These are phyloP conservation scores for Meyerozyma guilliermondii DNA, from an alignment of 1,139 yeast species.

Conservation along the genomic window DNA sequence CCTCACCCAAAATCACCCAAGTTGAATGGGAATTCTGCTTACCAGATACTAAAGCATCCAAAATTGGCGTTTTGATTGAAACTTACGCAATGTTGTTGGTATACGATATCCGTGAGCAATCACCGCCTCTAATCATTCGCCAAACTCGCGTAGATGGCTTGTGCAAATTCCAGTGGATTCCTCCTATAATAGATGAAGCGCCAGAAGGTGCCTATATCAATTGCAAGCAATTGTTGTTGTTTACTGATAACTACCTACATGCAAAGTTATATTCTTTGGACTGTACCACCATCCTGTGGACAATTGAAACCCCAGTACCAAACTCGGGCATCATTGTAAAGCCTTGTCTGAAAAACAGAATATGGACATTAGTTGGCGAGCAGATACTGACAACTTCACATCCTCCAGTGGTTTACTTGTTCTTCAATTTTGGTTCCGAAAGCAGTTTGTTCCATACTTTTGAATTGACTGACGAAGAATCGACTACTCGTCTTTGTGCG, in stretches of 20 bases:
- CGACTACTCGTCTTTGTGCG: neutral
- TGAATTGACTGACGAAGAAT: neutral
- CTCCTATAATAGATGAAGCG: slow-evolving; percentile 13
- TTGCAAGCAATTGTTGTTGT: slow-evolving; percentile 30
- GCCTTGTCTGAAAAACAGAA: slow-evolving; percentile 12
- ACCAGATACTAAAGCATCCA: neutral
- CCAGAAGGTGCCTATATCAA: slow-evolving; percentile 27
- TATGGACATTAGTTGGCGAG: slow-evolving; percentile 30
- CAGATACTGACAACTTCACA: neutral
- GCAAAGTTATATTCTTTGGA: slow-evolving; percentile 35
- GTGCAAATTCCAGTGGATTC: slow-evolving; percentile 31
- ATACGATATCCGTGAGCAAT: neutral
- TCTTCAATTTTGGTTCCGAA: neutral
- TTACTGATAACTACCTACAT: slow-evolving; percentile 22
- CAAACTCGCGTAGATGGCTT: slow-evolving; percentile 27
- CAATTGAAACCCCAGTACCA: slow-evolving; percentile 26
- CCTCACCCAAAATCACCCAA: neutral
- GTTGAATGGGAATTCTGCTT: neutral
- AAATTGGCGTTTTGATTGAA: neutral
- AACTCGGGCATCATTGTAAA: slow-evolving; percentile 12
- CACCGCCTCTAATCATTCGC: slow-evolving; percentile 24
- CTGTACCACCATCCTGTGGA: slow-evolving; percentile 29
- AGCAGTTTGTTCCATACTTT: neutral
- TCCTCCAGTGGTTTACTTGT: neutral
- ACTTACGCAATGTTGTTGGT: neutral